Percentiles rank a stretch among this genome's conserved stretches.
Conservation (phyloP, 441 rosid species). For the Jatropha multifida region DNA sequence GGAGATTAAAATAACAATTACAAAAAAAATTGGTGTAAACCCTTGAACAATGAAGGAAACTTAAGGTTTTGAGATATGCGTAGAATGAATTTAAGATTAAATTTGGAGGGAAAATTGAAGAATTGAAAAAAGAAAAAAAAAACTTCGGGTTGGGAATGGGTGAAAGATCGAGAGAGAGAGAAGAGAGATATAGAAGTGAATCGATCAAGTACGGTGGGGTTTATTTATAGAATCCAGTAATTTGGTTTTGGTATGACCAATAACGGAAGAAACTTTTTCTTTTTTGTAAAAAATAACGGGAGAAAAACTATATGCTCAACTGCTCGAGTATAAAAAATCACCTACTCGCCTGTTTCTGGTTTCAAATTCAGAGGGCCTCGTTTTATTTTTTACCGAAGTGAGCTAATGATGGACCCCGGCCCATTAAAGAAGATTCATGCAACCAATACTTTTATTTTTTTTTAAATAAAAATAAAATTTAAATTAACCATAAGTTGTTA, state of each 20-base stretch:
- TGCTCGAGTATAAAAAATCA: background rate
- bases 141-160: background rate
- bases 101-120: conserved; percentile 27
- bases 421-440: too few species aligned
- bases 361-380: background rate
- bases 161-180: background rate
- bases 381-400: too few species aligned
- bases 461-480: too few species aligned
- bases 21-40: background rate
- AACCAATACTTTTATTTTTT: too few species aligned
- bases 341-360: background rate
- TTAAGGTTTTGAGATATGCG: conserved; percentile 8
- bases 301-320: background rate
- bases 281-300: background rate
- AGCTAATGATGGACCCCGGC: too few species aligned
- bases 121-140: background rate
- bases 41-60: background rate
- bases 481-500: too few species aligned
- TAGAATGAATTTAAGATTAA: background rate
- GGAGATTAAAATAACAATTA: background rate
- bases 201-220: background rate
- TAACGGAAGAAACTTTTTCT: background rate
- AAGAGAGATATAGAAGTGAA: background rate
- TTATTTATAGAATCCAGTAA: conserved; percentile 1
- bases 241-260: background rate